A percentile compares a stretch with the other conserved stretches of the same genome.
phyloP scores from a whole-genome alignment of 345 rosid species.

The Erysimum cheiranthoides region DNA sequence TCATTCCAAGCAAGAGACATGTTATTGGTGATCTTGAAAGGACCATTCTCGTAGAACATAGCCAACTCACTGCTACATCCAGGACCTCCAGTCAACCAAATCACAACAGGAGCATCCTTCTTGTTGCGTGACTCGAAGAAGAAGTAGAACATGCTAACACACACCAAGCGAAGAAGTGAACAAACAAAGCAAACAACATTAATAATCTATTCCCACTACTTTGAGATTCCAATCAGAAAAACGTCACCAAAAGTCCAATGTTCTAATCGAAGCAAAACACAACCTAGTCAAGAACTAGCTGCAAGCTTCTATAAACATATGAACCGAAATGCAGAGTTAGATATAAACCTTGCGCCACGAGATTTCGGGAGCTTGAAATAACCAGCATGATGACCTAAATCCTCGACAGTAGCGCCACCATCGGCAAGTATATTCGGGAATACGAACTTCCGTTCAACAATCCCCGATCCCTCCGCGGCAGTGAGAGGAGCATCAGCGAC shows the following conservation, averaged over 20 bases:
- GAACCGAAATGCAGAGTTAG: too few relatives aligned
- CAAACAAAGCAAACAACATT: conserved; percentile 13
- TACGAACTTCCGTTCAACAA: conserved; percentile 71
- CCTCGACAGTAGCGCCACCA: conserved; percentile 55
- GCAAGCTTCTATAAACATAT: neutral
- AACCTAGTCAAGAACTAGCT: conserved; percentile 15
- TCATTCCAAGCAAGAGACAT: conserved; percentile 93
- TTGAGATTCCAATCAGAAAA: neutral
- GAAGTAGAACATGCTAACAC: conserved; percentile 89
- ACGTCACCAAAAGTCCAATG: neutral
- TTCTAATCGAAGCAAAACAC: conserved; percentile 9
- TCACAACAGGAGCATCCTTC: conserved; percentile 82
- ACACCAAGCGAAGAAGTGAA: conserved; percentile 23
- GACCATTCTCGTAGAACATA: conserved; percentile 98
- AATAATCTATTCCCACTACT: neutral
- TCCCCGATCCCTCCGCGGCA: conserved; percentile 36
- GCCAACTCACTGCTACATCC: conserved; percentile 99
- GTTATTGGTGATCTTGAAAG: conserved; percentile 75
- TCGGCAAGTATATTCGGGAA: conserved; percentile 62
- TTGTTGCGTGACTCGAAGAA: conserved; percentile 94
- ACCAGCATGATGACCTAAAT: conserved; percentile 96
- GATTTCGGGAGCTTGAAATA: conserved; percentile 81
- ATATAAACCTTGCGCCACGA: conserved; percentile 72
- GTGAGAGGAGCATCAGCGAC: conserved; percentile 33
- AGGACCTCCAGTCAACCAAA: conserved; percentile 99